These are phyloP conservation scores for Eucalyptus erythrocorys DNA, from an alignment of 345 rosid genomes.

Conservation along the genomic window DNA sequence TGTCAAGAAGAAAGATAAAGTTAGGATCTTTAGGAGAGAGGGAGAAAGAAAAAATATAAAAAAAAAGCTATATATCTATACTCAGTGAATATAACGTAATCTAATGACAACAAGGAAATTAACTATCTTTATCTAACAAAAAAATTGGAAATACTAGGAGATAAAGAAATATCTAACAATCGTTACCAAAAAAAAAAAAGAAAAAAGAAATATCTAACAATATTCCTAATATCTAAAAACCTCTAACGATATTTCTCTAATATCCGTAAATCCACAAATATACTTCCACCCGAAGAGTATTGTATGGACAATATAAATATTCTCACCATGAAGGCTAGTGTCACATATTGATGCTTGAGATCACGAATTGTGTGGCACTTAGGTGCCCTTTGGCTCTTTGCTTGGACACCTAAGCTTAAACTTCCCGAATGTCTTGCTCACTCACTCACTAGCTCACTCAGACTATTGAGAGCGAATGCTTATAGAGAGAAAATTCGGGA, in stretches of 20 bases:
- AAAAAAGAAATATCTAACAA: too few relatives aligned
- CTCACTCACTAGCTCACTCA: fast-evolving
- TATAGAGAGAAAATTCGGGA: fast-evolving
- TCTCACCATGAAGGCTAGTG: background rate
- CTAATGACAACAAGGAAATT: background rate
- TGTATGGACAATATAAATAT: background rate
- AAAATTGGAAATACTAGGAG: background rate
- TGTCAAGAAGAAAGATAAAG: background rate
- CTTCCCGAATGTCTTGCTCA: background rate
- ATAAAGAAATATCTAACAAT: fast-evolving
- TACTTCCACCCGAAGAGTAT: background rate
- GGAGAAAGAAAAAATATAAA: background rate
- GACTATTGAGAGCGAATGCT: background rate
- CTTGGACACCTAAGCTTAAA: background rate
- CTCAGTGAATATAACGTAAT: background rate
- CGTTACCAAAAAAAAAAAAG: too few relatives aligned
- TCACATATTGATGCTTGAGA: background rate
- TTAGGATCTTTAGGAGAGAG: background rate
- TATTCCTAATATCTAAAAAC: too few relatives aligned
- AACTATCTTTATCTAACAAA: background rate
- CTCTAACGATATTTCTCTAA: background rate
- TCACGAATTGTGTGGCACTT: background rate
- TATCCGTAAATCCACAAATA: background rate
- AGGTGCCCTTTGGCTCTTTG: background rate
- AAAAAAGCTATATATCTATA: background rate